A percentile compares a stretch with the other conserved stretches of the same genome.
Conservation (phyloP, 805 yeast species). For the Candida quercuum region DNA sequence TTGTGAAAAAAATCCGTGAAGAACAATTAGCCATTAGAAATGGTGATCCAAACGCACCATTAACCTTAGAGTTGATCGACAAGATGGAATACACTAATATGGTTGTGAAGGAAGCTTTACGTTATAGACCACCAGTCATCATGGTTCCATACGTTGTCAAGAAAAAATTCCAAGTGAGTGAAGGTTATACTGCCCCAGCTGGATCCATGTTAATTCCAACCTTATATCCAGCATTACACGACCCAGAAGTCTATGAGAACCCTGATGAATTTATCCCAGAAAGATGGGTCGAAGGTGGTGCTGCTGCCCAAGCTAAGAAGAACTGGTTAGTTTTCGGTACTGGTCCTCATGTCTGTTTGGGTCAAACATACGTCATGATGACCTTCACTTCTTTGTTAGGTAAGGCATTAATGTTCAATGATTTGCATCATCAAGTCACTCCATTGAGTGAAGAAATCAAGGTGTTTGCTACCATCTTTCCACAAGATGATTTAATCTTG, state of each 20-base stretch:
- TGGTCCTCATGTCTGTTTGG: conserved; percentile 95
- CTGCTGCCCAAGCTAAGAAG: conserved; percentile 70
- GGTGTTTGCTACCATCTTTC: conserved; percentile 98
- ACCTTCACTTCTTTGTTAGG: conserved; percentile 88
- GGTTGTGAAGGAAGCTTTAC: conserved; percentile 88
- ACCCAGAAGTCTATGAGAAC: conserved; percentile 91
- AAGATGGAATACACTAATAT: conserved; percentile 81
- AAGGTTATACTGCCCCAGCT: conserved; percentile 87
- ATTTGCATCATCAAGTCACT: conserved; percentile 79
- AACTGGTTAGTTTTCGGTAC: conserved; percentile 97
- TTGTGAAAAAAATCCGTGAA: conserved; percentile 77
- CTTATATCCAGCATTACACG: conserved; percentile 91
- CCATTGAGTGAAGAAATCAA: conserved; percentile 84
- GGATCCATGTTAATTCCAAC: conserved; percentile 98
- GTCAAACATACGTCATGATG: conserved; percentile 90
- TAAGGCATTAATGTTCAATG: conserved; percentile 76
- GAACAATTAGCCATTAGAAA: conserved; percentile 84
- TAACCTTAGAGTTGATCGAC: conserved; percentile 72
- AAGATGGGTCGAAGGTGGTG: conserved; percentile 82
- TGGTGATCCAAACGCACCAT: conserved; percentile 59
- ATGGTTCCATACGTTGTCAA: conserved; percentile 98
- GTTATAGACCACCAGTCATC: conserved; percentile 95
- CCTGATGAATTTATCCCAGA: conserved; percentile 96
- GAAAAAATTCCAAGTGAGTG: conserved; percentile 77
- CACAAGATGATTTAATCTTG: conserved; percentile 87